Percentiles rank a stretch among this genome's conserved stretches.
Conservation (phyloP, 2,329 filamentous ascomycete species). For the Cytospora piceicola region DNA sequence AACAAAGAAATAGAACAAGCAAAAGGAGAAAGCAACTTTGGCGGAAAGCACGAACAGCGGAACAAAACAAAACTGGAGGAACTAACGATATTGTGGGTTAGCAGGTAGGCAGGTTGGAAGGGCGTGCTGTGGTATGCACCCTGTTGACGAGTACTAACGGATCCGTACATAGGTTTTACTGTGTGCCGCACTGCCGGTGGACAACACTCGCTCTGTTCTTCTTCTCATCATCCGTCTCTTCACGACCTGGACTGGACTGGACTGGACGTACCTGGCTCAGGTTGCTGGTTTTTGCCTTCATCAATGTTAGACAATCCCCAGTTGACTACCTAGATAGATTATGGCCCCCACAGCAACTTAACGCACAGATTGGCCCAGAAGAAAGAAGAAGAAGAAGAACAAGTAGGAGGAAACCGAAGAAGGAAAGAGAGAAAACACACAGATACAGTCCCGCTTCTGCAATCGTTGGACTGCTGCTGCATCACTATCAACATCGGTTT, state of each 20-base stretch:
- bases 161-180: not conserved
- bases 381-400: not conserved
- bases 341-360: too few relatives aligned
- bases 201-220: too few relatives aligned
- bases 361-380: too few relatives aligned
- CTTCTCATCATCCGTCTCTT: too few relatives aligned
- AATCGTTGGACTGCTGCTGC: not conserved
- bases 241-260: not conserved
- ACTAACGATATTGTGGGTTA: not conserved
- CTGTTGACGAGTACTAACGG: not conserved
- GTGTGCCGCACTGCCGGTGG: not conserved
- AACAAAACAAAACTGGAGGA: not conserved
- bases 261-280: not conserved
- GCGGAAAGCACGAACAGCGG: not conserved
- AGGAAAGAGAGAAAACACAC: not conserved
- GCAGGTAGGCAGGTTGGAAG: too few relatives aligned
- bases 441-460: not conserved
- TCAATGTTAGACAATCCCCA: too few relatives aligned
- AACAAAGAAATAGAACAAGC: not conserved
- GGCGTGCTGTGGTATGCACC: not conserved
- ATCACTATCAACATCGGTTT: conserved; percentile 5
- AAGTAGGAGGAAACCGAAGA: not conserved
- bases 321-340: too few relatives aligned
- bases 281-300: too few relatives aligned
- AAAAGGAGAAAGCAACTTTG: not conserved